These are phyloP conservation scores for Leccinum pallidistipes DNA, from an alignment of 1,284 basidiomycete species.

Conservation along the genomic window DNA sequence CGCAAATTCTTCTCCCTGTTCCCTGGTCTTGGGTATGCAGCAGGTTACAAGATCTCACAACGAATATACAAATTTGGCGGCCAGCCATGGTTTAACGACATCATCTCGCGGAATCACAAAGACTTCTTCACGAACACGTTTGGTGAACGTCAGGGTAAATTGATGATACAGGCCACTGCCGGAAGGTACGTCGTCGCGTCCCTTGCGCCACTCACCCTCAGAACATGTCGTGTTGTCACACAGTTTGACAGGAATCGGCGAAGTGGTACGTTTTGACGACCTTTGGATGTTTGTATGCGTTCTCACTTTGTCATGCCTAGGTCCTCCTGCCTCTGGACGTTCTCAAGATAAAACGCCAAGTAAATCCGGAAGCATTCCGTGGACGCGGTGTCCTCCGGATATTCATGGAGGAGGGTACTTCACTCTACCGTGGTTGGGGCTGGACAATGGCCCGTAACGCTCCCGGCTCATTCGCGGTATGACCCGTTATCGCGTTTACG, in stretches of 20 bases:
- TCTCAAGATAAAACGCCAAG: constrained; percentile 98
- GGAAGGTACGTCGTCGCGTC: constrained; percentile 64
- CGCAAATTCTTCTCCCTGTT: constrained; percentile 89
- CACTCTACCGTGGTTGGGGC: constrained; percentile 96
- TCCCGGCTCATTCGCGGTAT: constrained; percentile 90
- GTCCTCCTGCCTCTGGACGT: constrained; percentile 93
- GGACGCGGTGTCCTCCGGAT: constrained; percentile 90
- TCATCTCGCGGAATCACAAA: constrained; percentile 80
- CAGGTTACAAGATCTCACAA: constrained; percentile 95
- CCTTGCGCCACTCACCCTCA: background rate
- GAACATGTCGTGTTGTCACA: constrained; percentile 8
- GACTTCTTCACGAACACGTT: constrained; percentile 79
- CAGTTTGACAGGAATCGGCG: constrained; percentile 94
- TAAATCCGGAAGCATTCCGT: constrained; percentile 94
- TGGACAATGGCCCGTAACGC: constrained; percentile 99
- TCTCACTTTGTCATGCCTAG: constrained; percentile 35
- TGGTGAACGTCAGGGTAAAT: constrained; percentile 95
- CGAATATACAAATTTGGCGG: constrained; percentile 98
- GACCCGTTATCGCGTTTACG: constrained; percentile 31
- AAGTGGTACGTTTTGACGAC: constrained; percentile 68
- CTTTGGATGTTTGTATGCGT: background rate
- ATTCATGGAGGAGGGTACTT: constrained; percentile 88
- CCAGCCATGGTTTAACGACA: constrained; percentile 96
- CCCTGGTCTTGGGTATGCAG: constrained; percentile 97
- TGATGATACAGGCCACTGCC: constrained; percentile 94